Evolutionary conservation across 306 rosid genomes (phyloP), one percentile per base, ranked within the genome.

Genomic region (Cucumis hystrix): DNA sequence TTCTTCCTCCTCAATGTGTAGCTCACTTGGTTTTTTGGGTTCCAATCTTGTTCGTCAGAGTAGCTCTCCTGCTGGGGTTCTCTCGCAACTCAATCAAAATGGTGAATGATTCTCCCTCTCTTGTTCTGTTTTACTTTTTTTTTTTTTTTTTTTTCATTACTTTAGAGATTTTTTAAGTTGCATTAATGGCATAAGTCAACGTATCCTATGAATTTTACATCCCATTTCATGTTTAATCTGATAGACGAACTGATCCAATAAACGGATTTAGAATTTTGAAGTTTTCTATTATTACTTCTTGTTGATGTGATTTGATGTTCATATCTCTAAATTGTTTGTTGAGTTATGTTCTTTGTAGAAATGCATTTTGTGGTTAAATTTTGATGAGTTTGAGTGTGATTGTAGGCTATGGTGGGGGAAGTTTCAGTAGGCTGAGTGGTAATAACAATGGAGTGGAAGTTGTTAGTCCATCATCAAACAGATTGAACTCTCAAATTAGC

Each of bases 41-140:
- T 88, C 96, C 6, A 74, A 51, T 82, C 85, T 90, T 76, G 76
- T 80, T 37, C 83, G 96, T 63, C 94, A 87, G 75, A 91, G 79
- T 80, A 90, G 93, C 85, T 85, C 87, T 11, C 86, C 95, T 82
- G 84, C 89, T 30, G 87, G 81, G 0, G 85, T 89, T 83, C 89
- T 87, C 87, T 72, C 90, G 68, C 86, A 84, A 76, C 49, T 77
- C 79, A 83, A 91, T 78, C 88, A 71, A 49, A 89, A 87, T 83
- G 95, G 95, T 91, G 86, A 51, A 78, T 63, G 77, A 8, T 56
- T 67, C 28, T 41, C 7, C 30, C 30, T 1, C 28, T 18, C 25
- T 17, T 14, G 16, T 25, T 65, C 23, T 37, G 25, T 65, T 9
- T 39, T 30, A 25, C 66, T 60, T 25, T 58, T 23, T 23, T 23